Evolutionary conservation across 2,329 filamentous ascomycete species (phyloP), one percentile per base, ranked within the genome.

Genomic region (Rutstroemia sp.): DNA sequence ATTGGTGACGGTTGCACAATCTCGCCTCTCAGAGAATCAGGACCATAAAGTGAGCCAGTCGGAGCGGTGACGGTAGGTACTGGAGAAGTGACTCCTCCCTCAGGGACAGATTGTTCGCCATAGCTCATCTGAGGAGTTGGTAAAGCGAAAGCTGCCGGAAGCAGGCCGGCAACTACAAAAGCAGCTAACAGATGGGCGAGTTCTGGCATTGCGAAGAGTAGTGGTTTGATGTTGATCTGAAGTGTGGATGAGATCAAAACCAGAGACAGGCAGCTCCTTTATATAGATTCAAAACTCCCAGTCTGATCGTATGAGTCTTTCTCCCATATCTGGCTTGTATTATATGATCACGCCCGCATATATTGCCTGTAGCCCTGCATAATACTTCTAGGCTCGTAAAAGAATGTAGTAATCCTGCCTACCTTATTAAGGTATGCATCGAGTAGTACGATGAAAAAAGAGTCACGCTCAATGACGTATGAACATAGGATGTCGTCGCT

Each of bases 381-480:
- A 27, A 27, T 4, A 27, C 25, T 27, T 27, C 6, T 27, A 27
- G 25, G 25, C 7, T 5, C 25, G 9, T 34, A 34, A 34, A 2
- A 34, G 30, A 34, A 12, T 34, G 30, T 34, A 34, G 30, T 34
- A 34, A 34, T 12, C 8, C 9, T 34, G 30, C 9, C 30, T 10
- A 34, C 30, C 30, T 3, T 34, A 12, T 12, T 34, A 34, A 1
- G 10, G 30, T 34, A 34, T 34, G 30, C 30, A 34, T 34, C 30
- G 12, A 34, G 30, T 34, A 34, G 30, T 34, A 12, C 30, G 30
- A 12, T 34, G 9, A 34, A 14, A 34, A 34, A 34, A 12, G 80
- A 5, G 18, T 49, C 30, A 55, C 61, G 60, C 63, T 74, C 71
- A 3, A 75, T 78, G 73, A 73, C 79, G 65, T 79, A 67, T 76